These are phyloP conservation scores for Neurospora discreta DNA, from an alignment of 495 filamentous ascomycete species.

Conservation along the genomic window DNA sequence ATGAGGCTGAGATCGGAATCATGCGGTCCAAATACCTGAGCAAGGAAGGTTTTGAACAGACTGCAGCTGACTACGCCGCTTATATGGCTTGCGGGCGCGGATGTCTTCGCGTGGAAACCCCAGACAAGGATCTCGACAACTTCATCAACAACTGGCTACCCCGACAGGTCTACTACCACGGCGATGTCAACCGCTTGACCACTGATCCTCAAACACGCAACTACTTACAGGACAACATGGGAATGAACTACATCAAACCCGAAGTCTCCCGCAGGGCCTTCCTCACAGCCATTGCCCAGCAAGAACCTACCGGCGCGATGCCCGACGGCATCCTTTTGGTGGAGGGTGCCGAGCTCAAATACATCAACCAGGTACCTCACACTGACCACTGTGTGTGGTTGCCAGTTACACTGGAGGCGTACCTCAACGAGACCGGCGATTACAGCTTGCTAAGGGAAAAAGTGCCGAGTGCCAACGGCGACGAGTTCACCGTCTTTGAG, in stretches of 20 bases:
- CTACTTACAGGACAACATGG: constrained; percentile 50
- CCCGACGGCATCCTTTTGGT: constrained; percentile 43
- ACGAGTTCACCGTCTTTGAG: constrained; percentile 40
- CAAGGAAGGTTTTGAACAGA: constrained; percentile 33
- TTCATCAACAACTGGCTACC: constrained; percentile 50
- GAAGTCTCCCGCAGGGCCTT: constrained; percentile 36
- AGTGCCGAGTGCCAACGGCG: constrained; percentile 29
- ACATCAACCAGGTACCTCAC: constrained; percentile 49
- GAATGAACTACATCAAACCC: constrained; percentile 47
- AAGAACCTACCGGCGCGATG: constrained; percentile 44
- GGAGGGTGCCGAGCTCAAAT: constrained; percentile 45
- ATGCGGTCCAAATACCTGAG: constrained; percentile 40
- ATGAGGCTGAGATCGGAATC: constrained; percentile 35
- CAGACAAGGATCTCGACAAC: constrained; percentile 44
- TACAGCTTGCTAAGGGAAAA: constrained; percentile 36
- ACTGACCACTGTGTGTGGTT: constrained; percentile 50
- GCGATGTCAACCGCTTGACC: constrained; percentile 46
- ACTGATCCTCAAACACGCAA: constrained; percentile 49
- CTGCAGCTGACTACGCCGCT: constrained; percentile 32
- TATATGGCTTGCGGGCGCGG: constrained; percentile 40
- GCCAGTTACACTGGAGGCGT: constrained; percentile 40
- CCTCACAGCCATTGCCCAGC: constrained; percentile 37
- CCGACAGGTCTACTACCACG: constrained; percentile 46
- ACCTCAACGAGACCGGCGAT: constrained; percentile 43
- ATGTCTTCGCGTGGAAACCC: constrained; percentile 41